Conservation (phyloP, 2,329 filamentous ascomycete species). For the Penicillium digitatum region DNA sequence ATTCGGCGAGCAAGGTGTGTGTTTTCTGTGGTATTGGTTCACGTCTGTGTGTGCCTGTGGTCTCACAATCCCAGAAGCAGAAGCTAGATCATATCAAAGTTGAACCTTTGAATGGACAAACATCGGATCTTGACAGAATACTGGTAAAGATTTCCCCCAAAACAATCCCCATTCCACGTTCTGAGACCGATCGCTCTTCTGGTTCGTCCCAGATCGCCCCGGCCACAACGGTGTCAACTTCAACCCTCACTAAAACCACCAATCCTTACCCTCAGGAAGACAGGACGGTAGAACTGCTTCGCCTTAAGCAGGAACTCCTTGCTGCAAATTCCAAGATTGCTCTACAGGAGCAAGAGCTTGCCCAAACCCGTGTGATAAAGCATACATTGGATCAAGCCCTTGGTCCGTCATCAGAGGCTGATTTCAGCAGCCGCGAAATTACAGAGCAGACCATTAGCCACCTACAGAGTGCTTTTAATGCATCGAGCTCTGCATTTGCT, state of each 20-base stretch:
- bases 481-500: constrained; percentile 44
- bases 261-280: constrained; percentile 19
- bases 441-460: constrained; percentile 50
- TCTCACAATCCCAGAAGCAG: constrained; percentile 45
- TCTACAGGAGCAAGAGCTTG: constrained; percentile 58
- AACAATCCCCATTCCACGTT: constrained; percentile 11
- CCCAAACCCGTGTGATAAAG: constrained; percentile 57
- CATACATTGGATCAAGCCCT: constrained; percentile 59
- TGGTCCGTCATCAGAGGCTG: constrained; percentile 51
- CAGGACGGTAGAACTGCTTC: constrained; percentile 50
- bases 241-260: constrained; percentile 8
- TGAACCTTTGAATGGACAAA: constrained; percentile 26
- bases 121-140: constrained; percentile 61
- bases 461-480: constrained; percentile 52
- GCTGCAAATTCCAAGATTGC: constrained; percentile 56
- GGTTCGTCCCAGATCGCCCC: constrained; percentile 18
- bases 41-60: not conserved
- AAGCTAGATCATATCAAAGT: constrained; percentile 43
- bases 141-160: constrained; percentile 42
- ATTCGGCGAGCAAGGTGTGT: constrained; percentile 38
- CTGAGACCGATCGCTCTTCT: constrained; percentile 22
- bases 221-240: constrained; percentile 9
- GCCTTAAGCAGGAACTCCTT: constrained; percentile 55
- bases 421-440: constrained; percentile 48
- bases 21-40: not conserved